Percentiles rank a stretch among this genome's conserved stretches.
These are phyloP conservation scores for Fusarium neocosmosporiellum DNA, from an alignment of 2,329 filamentous ascomycete species.

Conservation along the genomic window DNA sequence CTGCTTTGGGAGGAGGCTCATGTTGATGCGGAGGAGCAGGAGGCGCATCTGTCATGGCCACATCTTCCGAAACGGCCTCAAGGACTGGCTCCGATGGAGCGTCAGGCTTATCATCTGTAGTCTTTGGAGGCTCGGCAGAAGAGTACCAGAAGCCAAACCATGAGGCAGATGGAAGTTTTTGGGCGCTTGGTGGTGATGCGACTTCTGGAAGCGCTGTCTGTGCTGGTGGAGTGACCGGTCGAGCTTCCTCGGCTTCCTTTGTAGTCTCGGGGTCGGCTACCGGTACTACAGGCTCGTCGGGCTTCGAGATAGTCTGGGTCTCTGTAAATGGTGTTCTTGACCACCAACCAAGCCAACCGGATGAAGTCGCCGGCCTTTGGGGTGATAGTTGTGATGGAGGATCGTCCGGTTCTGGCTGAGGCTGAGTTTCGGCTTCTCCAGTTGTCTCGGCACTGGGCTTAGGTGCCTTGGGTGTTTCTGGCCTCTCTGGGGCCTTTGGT, in stretches of 20 bases:
- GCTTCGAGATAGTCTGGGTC: constrained; percentile 18
- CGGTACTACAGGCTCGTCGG: constrained; percentile 29
- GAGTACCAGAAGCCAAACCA: constrained; percentile 57
- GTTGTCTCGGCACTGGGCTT: not conserved
- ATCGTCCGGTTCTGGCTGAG: constrained; percentile 4
- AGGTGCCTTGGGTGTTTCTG: constrained; percentile 6
- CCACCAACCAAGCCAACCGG: constrained; percentile 69
- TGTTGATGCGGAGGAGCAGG: constrained; percentile 44
- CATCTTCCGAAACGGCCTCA: constrained; percentile 48
- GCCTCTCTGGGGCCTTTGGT: constrained; percentile 1
- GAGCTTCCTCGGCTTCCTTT: constrained; percentile 26
- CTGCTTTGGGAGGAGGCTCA: constrained; percentile 58
- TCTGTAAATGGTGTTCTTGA: constrained; percentile 45
- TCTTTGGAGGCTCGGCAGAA: constrained; percentile 23
- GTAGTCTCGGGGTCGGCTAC: constrained; percentile 11
- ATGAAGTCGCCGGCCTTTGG: constrained; percentile 47
- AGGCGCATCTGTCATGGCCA: constrained; percentile 57
- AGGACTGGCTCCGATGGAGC: constrained; percentile 23
- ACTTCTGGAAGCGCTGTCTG: constrained; percentile 32
- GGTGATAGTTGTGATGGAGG: constrained; percentile 3
- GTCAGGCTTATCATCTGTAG: constrained; percentile 23
- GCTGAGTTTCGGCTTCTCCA: constrained; percentile 2
- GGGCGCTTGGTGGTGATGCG: constrained; percentile 21
- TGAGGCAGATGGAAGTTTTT: constrained; percentile 41
- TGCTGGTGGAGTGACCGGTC: constrained; percentile 38